Base-by-base conservation (phyloP, 331 rosid species). In the Arachis monticola region DNA sequence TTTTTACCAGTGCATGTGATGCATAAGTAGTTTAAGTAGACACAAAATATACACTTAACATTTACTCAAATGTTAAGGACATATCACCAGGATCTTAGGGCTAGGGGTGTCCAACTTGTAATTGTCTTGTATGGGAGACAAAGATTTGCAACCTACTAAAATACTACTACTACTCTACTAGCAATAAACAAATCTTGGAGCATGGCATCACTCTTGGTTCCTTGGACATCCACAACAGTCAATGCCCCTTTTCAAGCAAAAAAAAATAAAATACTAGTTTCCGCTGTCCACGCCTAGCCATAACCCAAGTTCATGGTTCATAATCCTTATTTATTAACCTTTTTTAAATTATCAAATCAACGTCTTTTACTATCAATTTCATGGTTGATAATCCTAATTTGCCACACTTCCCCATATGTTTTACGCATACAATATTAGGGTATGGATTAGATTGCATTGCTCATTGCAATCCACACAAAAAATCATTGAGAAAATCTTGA, bases 1-100 rank as follows among this genome's bases (percentile, higher is more conserved):
- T 32, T 32, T 32, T 32, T 32, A 32, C 4, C 27, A 22, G 27
- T 22, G 27, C 27, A 22, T 22, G 27, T 22, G 27, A 22, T 22
- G 27, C 27, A 22, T 22, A 22, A 22, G 27, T 22, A 22, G 27
- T 22, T 22, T 0, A 22, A 22, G 27, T 22, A 22, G 27, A 22
- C 27, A 22, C 27, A 22, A 22, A 22, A 22, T 22, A 0, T 22
- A 22, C 27, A 22, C 1, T 22, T 22, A 22, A 22, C 27, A 22
- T 22, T 22, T 22, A 22, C 27, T 22, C 27, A 22, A 22, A 22
- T 22, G 27, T 22, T 22, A 22, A 22, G 27, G 27, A 57, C 32
- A 32, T 7, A 55, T 70, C 31, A 64, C 78, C 69, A 60, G 68
- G 55, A 56, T 46, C 40, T 52, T 65, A 71, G 51, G 17, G 7